These are phyloP conservation scores for Phytophthora sansomeana DNA, from an alignment of 352 stramenopile species.

Conservation along the genomic window DNA sequence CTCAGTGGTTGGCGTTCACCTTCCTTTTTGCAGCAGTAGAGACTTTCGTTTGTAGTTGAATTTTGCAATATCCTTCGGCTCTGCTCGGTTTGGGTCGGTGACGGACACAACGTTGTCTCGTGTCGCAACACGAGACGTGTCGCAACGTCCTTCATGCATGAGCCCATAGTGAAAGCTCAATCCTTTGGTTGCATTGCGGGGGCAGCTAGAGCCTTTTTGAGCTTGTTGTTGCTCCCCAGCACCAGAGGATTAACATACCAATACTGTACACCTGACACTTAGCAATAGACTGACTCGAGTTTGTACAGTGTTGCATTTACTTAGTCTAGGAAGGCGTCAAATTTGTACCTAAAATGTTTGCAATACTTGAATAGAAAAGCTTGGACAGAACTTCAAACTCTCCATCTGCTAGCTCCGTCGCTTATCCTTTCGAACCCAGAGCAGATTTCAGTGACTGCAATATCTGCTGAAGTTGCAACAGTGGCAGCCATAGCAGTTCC, in stretches of 20 bases:
- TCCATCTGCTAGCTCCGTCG: too few species aligned
- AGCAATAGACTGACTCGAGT: background rate
- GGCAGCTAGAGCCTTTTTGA: constrained; percentile 3
- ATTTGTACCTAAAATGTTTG: background rate
- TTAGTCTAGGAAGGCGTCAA: background rate
- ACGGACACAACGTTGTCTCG: constrained; percentile 29
- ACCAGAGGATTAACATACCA: constrained; percentile 34
- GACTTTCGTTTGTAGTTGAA: background rate
- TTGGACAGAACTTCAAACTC: too few species aligned
- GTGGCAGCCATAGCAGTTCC: too few species aligned
- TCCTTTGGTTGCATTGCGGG: constrained; percentile 18
- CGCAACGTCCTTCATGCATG: constrained; percentile 39
- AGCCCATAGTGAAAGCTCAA: constrained; percentile 45
- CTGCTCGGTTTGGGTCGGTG: constrained; percentile 44
- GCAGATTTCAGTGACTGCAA: too few species aligned
- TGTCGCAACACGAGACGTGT: too few species aligned
- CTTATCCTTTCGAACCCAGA: too few species aligned
- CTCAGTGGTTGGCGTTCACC: too few species aligned
- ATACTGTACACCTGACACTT: background rate
- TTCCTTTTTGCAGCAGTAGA: constrained; percentile 1
- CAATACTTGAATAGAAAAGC: too few species aligned
- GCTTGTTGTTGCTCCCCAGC: constrained; percentile 20
- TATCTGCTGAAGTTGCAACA: too few species aligned
- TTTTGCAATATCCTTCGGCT: constrained; percentile 19
- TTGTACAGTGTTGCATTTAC: constrained; percentile 1